Conservation (phyloP, 75 land plant genomes). For the Azolla pinnata region DNA sequence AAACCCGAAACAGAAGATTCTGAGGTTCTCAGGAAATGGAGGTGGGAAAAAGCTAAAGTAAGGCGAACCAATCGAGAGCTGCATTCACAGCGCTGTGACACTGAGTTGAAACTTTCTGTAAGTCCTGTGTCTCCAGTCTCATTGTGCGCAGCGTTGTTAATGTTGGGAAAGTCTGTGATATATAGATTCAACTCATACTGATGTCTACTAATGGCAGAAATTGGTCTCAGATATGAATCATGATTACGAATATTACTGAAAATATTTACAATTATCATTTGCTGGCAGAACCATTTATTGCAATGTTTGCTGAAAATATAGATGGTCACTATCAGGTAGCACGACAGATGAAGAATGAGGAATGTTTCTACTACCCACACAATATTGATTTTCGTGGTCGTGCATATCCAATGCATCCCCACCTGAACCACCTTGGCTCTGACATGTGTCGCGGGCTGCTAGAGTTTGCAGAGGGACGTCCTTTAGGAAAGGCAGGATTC, state of each 20-base stretch:
- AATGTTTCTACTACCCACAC: conserved; percentile 83
- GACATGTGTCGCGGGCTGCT: conserved; percentile 84
- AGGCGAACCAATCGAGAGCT: conserved; percentile 75
- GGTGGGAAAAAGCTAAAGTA: conserved; percentile 31
- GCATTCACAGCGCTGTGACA: conserved; percentile 84
- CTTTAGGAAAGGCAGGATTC: conserved; percentile 62
- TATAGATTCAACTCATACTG: too few species aligned
- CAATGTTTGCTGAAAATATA: too few species aligned
- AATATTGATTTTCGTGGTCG: conserved; percentile 95
- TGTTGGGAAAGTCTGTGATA: too few species aligned
- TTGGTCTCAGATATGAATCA: too few species aligned
- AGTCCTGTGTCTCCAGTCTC: too few species aligned
- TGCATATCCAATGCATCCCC: conserved; percentile 94
- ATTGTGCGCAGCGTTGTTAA: too few species aligned
- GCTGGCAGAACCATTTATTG: too few species aligned
- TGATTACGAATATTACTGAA: too few species aligned
- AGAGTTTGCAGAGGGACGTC: conserved; percentile 77
- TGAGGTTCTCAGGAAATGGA: conserved; percentile 49
- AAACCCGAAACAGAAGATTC: conserved; percentile 71
- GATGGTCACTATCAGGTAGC: conserved; percentile 92
- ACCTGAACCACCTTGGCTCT: conserved; percentile 87
- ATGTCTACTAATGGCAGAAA: too few species aligned
- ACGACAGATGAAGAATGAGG: conserved; percentile 75
- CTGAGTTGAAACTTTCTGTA: conserved; percentile 91
- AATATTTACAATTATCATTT: too few species aligned